These are phyloP conservation scores for Pseudogymnoascus sp. DNA, from an alignment of 2,329 filamentous ascomycete genomes.

Conservation along the genomic window DNA sequence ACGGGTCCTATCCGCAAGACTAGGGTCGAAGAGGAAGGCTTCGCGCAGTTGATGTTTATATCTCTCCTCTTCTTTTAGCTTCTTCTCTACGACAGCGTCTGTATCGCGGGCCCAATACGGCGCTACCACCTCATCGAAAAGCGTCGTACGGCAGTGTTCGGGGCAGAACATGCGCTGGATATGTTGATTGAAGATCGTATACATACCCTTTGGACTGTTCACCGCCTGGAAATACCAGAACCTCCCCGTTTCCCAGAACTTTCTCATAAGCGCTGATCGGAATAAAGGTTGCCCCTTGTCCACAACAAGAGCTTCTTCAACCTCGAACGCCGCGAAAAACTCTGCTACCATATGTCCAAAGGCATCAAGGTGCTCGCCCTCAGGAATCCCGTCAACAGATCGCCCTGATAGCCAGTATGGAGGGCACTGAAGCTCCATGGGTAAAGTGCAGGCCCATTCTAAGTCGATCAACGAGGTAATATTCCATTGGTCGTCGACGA, in stretches of 20 bases:
- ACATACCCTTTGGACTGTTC: slow-evolving; percentile 19
- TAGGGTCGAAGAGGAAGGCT: neutral
- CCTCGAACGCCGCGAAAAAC: slow-evolving; percentile 18
- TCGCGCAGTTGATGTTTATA: slow-evolving; percentile 12
- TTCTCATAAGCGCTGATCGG: slow-evolving; percentile 17
- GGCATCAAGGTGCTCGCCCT: slow-evolving; percentile 14
- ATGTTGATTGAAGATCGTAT: slow-evolving; percentile 19
- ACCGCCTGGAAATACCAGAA: slow-evolving; percentile 23
- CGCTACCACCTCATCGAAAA: slow-evolving; percentile 12
- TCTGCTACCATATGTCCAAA: slow-evolving; percentile 16
- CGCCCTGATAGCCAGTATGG: slow-evolving; percentile 27
- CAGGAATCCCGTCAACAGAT: slow-evolving; percentile 14
- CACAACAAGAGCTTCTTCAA: slow-evolving; percentile 15
- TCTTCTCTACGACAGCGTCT: neutral
- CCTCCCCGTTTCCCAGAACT: slow-evolving; percentile 18
- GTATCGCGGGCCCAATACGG: slow-evolving; percentile 13
- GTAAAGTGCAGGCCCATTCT: slow-evolving; percentile 15
- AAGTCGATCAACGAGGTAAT: neutral
- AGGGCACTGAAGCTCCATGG: slow-evolving; percentile 24
- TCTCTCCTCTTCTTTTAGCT: slow-evolving; percentile 11
- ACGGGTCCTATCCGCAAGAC: neutral
- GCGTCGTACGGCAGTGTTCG: slow-evolving; percentile 6
- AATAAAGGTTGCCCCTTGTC: neutral
- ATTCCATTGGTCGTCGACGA: neutral
- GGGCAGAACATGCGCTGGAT: slow-evolving; percentile 18